Evolutionary conservation across 2,329 filamentous ascomycete genomes (phyloP).

Genomic region (Neonectria sp.): DNA sequence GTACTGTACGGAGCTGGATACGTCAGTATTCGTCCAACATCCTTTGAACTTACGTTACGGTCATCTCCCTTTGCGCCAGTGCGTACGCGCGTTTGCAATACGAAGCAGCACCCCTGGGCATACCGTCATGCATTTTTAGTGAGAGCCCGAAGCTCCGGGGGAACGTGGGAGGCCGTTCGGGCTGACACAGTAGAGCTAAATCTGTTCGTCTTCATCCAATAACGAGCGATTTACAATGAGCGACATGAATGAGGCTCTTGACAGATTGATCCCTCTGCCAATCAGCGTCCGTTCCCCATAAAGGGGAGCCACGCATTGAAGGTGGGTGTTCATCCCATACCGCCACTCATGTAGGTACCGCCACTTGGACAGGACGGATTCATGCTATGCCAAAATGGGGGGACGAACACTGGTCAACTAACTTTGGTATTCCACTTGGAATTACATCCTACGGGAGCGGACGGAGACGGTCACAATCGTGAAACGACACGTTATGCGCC

Average conservation of each 20-base stretch:
- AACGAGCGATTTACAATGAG: constrained; percentile 1
- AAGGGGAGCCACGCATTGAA: constrained; percentile 1
- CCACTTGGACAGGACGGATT: not conserved
- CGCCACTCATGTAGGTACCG: constrained; percentile 3
- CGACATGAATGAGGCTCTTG: constrained; percentile 20
- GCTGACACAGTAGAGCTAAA: constrained; percentile 2
- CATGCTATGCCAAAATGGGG: constrained; percentile 9
- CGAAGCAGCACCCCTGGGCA: not conserved
- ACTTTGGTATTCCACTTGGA: not conserved
- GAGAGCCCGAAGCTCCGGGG: constrained; percentile 8
- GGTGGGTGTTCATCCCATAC: constrained; percentile 20
- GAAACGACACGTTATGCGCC: constrained; percentile 36
- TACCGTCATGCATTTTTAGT: not conserved
- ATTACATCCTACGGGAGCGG: not conserved
- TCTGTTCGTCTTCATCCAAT: constrained; percentile 16
- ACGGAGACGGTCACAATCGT: constrained; percentile 13
- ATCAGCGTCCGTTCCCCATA: constrained; percentile 6
- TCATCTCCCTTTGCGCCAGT: not conserved
- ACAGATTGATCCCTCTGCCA: constrained; percentile 10
- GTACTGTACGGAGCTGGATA: constrained; percentile 16
- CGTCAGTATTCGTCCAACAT: not conserved
- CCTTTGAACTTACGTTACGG: constrained; percentile 22
- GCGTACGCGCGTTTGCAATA: constrained; percentile 19
- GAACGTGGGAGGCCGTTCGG: constrained; percentile 24
- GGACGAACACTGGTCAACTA: constrained; percentile 1